phyloP scores from a whole-genome alignment of 768 basidiomycete species.

The Boletus rubescentipes region DNA sequence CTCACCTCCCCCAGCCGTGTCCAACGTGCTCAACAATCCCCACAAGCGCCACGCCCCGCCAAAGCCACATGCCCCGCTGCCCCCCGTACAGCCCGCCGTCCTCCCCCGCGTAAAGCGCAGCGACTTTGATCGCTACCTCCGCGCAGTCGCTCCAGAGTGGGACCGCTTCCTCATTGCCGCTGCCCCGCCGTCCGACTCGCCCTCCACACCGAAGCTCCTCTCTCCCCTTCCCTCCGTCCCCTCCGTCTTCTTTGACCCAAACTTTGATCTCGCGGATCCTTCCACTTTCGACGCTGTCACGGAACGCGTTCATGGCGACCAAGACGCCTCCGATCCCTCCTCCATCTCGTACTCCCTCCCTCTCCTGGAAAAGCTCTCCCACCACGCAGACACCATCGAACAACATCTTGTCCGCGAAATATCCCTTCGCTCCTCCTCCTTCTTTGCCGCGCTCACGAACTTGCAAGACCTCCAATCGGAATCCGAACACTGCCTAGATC shows the following conservation, averaged over 20 bases:
- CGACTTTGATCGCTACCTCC: conserved; percentile 84
- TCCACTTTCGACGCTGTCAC: conserved; percentile 76
- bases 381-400: conserved; percentile 91
- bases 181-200: conserved; percentile 30
- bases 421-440: conserved; percentile 83
- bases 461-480: conserved; percentile 90
- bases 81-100: conserved; percentile 66
- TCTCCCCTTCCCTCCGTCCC: conserved; percentile 80
- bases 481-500: conserved; percentile 75
- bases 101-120: conserved; percentile 78
- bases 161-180: conserved; percentile 59
- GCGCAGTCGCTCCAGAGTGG: conserved; percentile 73
- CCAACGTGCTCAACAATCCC: conserved; percentile 90
- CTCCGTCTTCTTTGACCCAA: conserved; percentile 70
- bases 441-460: conserved; percentile 95
- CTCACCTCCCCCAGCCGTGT: conserved; percentile 66
- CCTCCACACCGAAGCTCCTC: conserved; percentile 38
- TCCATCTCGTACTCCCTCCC: conserved; percentile 67
- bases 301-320: conserved; percentile 45
- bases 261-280: conserved; percentile 83
- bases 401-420: conserved; percentile 94
- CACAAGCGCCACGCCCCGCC: conserved; percentile 82
- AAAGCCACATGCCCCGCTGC: conserved; percentile 80
- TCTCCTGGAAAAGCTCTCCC: conserved; percentile 85
- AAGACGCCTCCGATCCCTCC: conserved; percentile 51